These are phyloP conservation scores for Arctium minus DNA, from an alignment of 129 eudicot species.

Conservation along the genomic window DNA sequence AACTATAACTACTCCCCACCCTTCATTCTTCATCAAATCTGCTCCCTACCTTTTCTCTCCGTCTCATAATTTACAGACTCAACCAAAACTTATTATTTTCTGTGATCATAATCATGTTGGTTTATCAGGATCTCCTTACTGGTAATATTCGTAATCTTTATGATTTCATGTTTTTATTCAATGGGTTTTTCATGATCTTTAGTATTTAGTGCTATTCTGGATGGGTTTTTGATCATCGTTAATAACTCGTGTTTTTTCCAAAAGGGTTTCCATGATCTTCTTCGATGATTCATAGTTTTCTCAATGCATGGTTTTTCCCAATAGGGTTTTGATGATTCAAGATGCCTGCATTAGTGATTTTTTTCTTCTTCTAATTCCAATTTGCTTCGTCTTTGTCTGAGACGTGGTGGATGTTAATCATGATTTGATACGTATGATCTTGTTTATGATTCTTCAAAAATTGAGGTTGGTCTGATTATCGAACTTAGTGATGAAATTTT, in stretches of 20 bases:
- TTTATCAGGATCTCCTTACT: slow-evolving; percentile 48
- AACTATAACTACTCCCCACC: not conserved
- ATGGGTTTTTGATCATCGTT: not conserved
- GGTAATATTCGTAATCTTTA: slow-evolving; percentile 20
- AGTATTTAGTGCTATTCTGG: not conserved
- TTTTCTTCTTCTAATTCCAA: not conserved
- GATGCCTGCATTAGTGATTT: not conserved
- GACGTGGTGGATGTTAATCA: not conserved
- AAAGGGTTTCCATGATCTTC: not conserved
- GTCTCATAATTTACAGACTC: not conserved
- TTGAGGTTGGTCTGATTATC: not conserved
- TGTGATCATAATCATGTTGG: slow-evolving; percentile 36
- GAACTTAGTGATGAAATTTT: not conserved
- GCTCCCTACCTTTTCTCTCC: not conserved
- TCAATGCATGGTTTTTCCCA: not conserved
- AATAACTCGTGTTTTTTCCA: not conserved
- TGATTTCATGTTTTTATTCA: not conserved
- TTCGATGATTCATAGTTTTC: not conserved
- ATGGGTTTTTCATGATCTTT: not conserved
- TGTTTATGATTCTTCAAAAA: not conserved
- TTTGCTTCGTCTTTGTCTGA: not conserved
- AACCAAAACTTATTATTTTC: not conserved
- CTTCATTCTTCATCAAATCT: not conserved
- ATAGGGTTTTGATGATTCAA: not conserved
- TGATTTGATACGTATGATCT: not conserved